Evolutionary conservation across 2,329 filamentous ascomycete species (phyloP), one percentile per base, ranked within the genome.

Genomic region (Colletotrichum plurivorum): DNA sequence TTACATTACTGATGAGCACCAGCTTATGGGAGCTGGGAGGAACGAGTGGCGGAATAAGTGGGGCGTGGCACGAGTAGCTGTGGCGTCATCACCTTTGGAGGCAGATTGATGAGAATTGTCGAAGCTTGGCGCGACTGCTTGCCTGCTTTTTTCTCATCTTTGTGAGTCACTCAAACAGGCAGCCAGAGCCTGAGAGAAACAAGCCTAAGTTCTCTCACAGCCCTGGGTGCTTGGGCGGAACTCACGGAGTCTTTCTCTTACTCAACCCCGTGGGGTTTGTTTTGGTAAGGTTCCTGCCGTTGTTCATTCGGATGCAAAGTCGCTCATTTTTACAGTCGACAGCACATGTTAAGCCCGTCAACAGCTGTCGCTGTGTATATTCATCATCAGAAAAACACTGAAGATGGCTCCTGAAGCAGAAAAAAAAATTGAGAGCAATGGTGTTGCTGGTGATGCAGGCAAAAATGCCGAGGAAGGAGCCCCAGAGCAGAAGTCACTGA

Each of bases 31-130:
- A n/a, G n/a, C n/a, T n/a, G n/a, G n/a, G n/a, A n/a, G n/a, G n/a
- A n/a, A n/a, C n/a, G n/a, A n/a, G n/a, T n/a, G n/a, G n/a, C n/a
- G n/a, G n/a, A n/a, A n/a, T n/a, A n/a, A n/a, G n/a, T n/a, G n/a
- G n/a, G n/a, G n/a, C n/a, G n/a, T n/a, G n/a, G n/a, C n/a, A n/a
- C n/a, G n/a, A n/a, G n/a, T 67, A 13, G 54, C 63, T 36, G 56
- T 69, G 67, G 67, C 67, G 67, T 69, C 66, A 66, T 69, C 55
- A 46, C 45, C 61, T 64, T 57, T 16, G 13, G 31, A 10, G 51
- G 55, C 25, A 41, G 31, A 58, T 45, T 53, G 41, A 51, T 31
- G 48, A 12, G 27, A 45, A 20, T 25, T 25, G 13, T 4, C 27
- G 3, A 45, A 57, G 36, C 25, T 46, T 7, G 13, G 60, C 62